phyloP scores from a whole-genome alignment of 257 asterid genomes.

The Solanum gracilifrons region DNA sequence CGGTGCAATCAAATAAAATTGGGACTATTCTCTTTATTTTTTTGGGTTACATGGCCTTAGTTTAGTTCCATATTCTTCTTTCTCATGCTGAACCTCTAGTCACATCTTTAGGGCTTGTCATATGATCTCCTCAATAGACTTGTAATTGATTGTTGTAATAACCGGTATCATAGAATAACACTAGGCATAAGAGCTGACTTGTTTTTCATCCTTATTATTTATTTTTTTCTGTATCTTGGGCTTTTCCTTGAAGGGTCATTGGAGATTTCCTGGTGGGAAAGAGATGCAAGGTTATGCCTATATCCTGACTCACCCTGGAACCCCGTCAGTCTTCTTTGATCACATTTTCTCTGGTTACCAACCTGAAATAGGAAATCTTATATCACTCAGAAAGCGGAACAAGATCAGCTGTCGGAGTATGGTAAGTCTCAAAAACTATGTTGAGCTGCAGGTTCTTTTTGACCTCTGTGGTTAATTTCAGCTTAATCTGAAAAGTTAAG shows the following conservation, averaged over 20 bases:
- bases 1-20: not conserved
- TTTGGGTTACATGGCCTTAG: not conserved
- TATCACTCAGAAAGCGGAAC: slow-evolving; percentile 62
- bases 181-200: not conserved
- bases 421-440: slow-evolving; percentile 31
- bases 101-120: not conserved
- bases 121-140: not conserved
- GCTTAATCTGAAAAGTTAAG: not conserved
- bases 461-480: not conserved
- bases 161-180: not conserved
- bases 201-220: not conserved
- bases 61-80: not conserved
- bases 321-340: slow-evolving; percentile 88
- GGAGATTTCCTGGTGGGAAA: slow-evolving; percentile 99
- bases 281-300: slow-evolving; percentile 98
- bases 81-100: not conserved
- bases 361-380: slow-evolving; percentile 41
- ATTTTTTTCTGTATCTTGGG: not conserved
- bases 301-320: slow-evolving; percentile 84
- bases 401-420: slow-evolving; percentile 81
- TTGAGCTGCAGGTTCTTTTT: not conserved
- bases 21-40: not conserved
- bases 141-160: not conserved
- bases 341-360: slow-evolving; percentile 60
- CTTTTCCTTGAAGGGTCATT: slow-evolving; percentile 71